Base-by-base conservation (phyloP, 805 yeast genomes). In the Zygosaccharomyces pseudorouxii region DNA sequence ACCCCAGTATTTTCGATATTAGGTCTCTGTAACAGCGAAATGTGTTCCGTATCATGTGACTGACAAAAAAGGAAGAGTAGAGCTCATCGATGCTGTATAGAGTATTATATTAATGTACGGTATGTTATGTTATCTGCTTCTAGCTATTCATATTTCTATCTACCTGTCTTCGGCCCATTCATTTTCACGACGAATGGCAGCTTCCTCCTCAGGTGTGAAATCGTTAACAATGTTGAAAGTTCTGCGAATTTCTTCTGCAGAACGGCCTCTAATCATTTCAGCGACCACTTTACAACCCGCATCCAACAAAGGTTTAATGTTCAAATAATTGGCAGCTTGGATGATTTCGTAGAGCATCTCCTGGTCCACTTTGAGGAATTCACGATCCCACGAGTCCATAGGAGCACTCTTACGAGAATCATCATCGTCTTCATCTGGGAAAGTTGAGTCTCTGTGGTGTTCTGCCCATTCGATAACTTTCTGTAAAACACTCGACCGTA, bases 401-500 rank as follows among this genome's bases (percentile, higher is more conserved):
- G 96, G 97, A 2, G 89, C 89, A n/a, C 92, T 77, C 64, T 86
- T 87, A 65, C 86, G 81, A 20, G 87, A 79, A 57, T 88, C 95
- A 46, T 85, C 90, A 54, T 88, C 96, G 49, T 81, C 88, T 46
- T 84, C 90, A 53, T 82, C 89, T 16, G 87, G 86, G 68, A 83
- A 83, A 16, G 74, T 74, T 8, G 86, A 78, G 64, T 87, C 89
- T 67, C 84, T 86, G 73, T 92, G 97, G 67, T 92, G 93, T 62
- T 87, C 95, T 60, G 97, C 89, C 95, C 97, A 92, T 65, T 92
- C 96, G 46, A 92, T 74, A n/a, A 92, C 92, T 64, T 89, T 89
- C 66, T 85, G 81, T 70, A 92, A 75, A 18, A 92, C 96, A 14
- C 85, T 82, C 8, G 95, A 85, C 56, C 92, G 76, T 31, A 89